phyloP scores from a whole-genome alignment of 768 basidiomycete genomes.

The Dentipellis sp. region DNA sequence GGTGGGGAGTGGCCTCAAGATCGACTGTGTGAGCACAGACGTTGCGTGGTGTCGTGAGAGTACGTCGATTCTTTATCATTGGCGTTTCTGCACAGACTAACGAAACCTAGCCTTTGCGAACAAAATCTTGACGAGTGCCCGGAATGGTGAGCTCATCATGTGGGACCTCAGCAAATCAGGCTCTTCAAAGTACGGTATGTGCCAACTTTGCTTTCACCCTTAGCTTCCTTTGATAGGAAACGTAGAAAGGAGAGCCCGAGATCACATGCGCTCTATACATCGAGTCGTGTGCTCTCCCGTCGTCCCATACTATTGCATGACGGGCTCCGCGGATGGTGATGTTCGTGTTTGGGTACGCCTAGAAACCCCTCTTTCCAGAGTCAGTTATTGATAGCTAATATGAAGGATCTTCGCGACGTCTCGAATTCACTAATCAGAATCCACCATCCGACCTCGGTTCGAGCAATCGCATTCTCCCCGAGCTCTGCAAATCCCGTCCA shows the following conservation, averaged over 20 bases:
- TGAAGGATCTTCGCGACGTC: slow-evolving; percentile 66
- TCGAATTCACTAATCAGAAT: slow-evolving; percentile 61
- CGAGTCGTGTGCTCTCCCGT: slow-evolving; percentile 58
- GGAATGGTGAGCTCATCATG: slow-evolving; percentile 76
- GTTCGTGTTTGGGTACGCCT: slow-evolving; percentile 67
- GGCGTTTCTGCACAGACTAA: not conserved
- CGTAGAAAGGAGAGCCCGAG: slow-evolving; percentile 59
- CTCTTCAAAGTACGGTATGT: slow-evolving; percentile 57
- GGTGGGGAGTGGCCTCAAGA: slow-evolving; percentile 70
- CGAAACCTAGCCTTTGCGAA: slow-evolving; percentile 48
- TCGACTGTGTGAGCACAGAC: slow-evolving; percentile 70
- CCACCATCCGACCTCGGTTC: slow-evolving; percentile 59
- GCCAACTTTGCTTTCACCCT: not conserved
- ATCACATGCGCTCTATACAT: slow-evolving; percentile 67
- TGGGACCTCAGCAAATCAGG: slow-evolving; percentile 72
- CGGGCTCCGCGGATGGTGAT: slow-evolving; percentile 74
- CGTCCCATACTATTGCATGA: slow-evolving; percentile 64
- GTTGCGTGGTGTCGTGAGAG: slow-evolving; percentile 73
- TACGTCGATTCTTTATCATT: slow-evolving; percentile 24
- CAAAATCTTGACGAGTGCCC: slow-evolving; percentile 72
- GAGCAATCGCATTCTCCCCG: slow-evolving; percentile 64
- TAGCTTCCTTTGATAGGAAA: not conserved
- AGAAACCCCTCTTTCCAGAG: not conserved
- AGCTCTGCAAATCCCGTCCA: slow-evolving; percentile 56
- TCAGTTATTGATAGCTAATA: not conserved